Conservation (phyloP, 2,329 filamentous ascomycete species). For the Colletotrichum agaves region DNA sequence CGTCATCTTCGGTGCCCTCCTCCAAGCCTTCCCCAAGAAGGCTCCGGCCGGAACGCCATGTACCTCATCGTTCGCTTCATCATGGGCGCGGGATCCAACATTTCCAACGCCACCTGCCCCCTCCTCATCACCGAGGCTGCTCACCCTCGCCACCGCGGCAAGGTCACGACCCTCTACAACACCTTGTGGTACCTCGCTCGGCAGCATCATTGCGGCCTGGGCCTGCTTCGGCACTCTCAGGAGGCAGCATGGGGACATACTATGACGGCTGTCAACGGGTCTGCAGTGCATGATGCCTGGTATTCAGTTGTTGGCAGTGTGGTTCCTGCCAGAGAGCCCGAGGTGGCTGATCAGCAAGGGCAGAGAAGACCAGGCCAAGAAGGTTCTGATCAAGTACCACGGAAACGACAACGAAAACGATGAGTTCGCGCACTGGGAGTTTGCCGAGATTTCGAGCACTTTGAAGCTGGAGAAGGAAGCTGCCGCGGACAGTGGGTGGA, state of each 20-base stretch:
- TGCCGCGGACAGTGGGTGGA: constrained; percentile 47
- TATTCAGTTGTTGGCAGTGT: constrained; percentile 51
- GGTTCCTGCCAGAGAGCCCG: constrained; percentile 68
- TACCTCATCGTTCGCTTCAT: constrained; percentile 65
- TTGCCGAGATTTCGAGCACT: constrained; percentile 48
- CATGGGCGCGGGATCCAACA: constrained; percentile 62
- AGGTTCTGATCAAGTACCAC: constrained; percentile 55
- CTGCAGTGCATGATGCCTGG: constrained; percentile 56
- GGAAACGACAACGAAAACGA: constrained; percentile 32
- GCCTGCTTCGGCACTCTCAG: constrained; percentile 57
- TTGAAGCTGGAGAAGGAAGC: constrained; percentile 53
- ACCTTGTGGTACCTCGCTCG: constrained; percentile 56
- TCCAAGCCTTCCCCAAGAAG: constrained; percentile 53
- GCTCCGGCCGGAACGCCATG: constrained; percentile 32
- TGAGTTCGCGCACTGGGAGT: constrained; percentile 37
- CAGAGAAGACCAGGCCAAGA: constrained; percentile 58
- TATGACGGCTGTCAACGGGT: constrained; percentile 54
- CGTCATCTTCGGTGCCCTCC: constrained; percentile 59
- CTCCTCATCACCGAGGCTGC: constrained; percentile 60
- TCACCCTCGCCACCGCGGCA: constrained; percentile 61
- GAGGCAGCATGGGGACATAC: constrained; percentile 56
- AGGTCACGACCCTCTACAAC: constrained; percentile 61
- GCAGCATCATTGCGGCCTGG: constrained; percentile 54
- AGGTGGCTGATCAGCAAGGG: constrained; percentile 67
- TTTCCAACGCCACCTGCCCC: constrained; percentile 58